Evolutionary conservation across 2,329 filamentous ascomycete species (phyloP), one percentile per base, ranked within the genome.

Genomic region (Fusarium ambrosium): DNA sequence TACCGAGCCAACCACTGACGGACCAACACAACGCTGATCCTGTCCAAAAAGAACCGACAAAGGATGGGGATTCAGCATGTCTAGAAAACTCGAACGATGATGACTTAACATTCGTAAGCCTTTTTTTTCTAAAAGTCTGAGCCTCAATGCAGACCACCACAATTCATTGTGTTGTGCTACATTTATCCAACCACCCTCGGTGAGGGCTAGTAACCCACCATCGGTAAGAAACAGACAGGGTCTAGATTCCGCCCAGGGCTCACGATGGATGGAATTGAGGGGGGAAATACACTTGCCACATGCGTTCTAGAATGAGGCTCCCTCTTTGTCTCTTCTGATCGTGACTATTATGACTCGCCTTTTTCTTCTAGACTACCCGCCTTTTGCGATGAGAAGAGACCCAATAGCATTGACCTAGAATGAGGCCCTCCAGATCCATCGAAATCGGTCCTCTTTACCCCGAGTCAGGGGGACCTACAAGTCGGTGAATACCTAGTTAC

Each of bases 301-400:
- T 64, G 14, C n/a, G 56, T 34, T 70, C 62, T 75, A 70, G 69
- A 62, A 43, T 68, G 53, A 48, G 51, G 53, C 39, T 58, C 62
- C 62, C 62, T 18, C 61, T 22, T n/a, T 32, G 27, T 37, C 62
- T 48, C 65, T 16, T 51, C 43, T 43, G 34, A 45, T 43, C 32
- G 48, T 51, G 36, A 22, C 55, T 22, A 39, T 60, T 22, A 39
- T 60, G 53, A 43, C 34, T 55, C 37, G 39, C 13, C 7, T 29
- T 32, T 70, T 22, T 22, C 36, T 74, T 73, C 72, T 74, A 66
- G 72, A 72, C 65, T 62, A 64, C 59, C 62, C 61, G 39, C 64
- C 56, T 34, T 48, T 48, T 36, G n/a, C 27, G 16, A 53, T 41
- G 11, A n/a, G 22, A 11, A 37, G 16, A 27, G 53, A 24, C 37